Percentiles rank a stretch among this genome's conserved stretches.
Evolutionary conservation across 805 yeast species (phyloP).

Genomic region (Geotrichum ghanense): DNA sequence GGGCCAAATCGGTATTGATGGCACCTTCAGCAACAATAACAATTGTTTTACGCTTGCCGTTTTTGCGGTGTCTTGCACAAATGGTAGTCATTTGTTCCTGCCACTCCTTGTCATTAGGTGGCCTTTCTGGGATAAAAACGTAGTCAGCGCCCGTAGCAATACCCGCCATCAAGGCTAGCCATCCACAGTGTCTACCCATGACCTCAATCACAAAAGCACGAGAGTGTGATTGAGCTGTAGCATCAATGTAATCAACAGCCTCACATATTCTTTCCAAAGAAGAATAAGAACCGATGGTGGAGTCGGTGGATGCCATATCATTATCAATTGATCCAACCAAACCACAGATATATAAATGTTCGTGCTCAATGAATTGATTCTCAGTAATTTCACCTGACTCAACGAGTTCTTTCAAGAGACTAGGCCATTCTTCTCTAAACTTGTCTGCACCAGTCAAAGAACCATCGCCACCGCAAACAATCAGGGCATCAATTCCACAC

Average conservation of each 20-base stretch:
- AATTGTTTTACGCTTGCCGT: conserved; percentile 88
- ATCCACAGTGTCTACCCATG: conserved; percentile 99
- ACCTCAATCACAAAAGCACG: conserved; percentile 97
- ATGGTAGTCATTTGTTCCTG: conserved; percentile 64
- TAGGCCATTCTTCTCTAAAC: conserved; percentile 92
- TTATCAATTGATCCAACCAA: conserved; percentile 95
- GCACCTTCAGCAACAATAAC: conserved; percentile 99
- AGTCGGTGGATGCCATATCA: conserved; percentile 95
- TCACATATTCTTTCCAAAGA: conserved; percentile 88
- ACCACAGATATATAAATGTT: conserved; percentile 78
- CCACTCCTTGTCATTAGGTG: conserved; percentile 70
- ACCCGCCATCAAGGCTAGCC: conserved; percentile 97
- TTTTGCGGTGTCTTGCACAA: conserved; percentile 65
- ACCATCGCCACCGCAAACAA: conserved; percentile 98
- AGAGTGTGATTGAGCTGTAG: conserved; percentile 94
- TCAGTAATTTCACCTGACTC: conserved; percentile 42
- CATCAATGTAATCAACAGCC: conserved; percentile 92
- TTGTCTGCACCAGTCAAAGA: conserved; percentile 95
- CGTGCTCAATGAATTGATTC: conserved; percentile 49
- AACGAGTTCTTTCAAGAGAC: conserved; percentile 62
- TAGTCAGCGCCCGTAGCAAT: conserved; percentile 93
- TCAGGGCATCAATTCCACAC: conserved; percentile 86
- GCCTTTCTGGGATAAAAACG: conserved; percentile 89
- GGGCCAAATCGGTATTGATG: conserved; percentile 65
- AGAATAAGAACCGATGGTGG: conserved; percentile 93